These are phyloP conservation scores for Solanum boliviense DNA, from an alignment of 257 asterid species.

Conservation along the genomic window DNA sequence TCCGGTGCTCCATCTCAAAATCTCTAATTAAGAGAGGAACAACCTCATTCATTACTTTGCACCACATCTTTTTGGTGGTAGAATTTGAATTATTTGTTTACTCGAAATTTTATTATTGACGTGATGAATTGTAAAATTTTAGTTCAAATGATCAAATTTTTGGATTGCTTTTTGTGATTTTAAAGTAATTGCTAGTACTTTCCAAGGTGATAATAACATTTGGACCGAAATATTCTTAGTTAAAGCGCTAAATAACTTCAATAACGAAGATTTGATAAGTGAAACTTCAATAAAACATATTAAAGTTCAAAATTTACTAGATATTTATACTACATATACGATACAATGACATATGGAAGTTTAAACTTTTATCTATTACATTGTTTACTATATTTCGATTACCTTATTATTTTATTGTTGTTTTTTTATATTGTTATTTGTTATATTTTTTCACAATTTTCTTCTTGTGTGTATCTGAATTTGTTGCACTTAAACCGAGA, in stretches of 20 bases:
- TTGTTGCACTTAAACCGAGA: too few species aligned
- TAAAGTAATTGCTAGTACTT: background rate
- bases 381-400: too few species aligned
- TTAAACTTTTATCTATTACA: background rate
- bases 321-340: background rate
- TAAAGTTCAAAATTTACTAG: background rate
- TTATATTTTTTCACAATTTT: too few species aligned
- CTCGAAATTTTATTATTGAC: background rate
- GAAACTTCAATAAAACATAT: background rate
- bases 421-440: background rate
- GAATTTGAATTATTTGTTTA: background rate
- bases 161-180: background rate
- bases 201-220: background rate
- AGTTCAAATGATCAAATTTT: background rate
- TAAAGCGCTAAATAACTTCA: background rate
- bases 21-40: too few species aligned
- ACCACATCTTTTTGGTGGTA: too few species aligned
- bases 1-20: too few species aligned
- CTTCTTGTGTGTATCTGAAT: too few species aligned
- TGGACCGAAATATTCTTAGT: fast-evolving
- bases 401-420: too few species aligned
- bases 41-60: too few species aligned
- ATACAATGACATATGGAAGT: background rate
- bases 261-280: too few species aligned
- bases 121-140: background rate